These are phyloP conservation scores for Penicillium italicum DNA, from an alignment of 2,329 filamentous ascomycete species.

Conservation along the genomic window DNA sequence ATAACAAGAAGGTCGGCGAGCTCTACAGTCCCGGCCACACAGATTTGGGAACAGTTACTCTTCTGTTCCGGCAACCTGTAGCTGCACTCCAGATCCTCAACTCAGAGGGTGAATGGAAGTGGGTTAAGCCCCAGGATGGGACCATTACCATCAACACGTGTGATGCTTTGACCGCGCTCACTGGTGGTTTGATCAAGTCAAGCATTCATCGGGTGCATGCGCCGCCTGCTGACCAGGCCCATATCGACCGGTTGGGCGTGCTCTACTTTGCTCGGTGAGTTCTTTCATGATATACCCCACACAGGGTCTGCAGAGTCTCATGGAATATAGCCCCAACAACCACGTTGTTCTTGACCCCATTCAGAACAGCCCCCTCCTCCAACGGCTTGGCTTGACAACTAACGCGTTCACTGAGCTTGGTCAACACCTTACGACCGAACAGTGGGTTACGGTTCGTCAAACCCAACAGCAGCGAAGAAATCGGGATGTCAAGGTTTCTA, in stretches of 20 bases:
- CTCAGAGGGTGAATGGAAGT: slow-evolving; percentile 50
- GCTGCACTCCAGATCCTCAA: slow-evolving; percentile 56
- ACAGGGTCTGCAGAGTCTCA: not conserved
- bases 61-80: slow-evolving; percentile 58
- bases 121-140: slow-evolving; percentile 49
- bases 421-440: slow-evolving; percentile 40
- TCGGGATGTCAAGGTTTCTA: slow-evolving; percentile 32
- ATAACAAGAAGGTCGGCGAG: slow-evolving; percentile 45
- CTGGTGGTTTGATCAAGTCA: slow-evolving; percentile 50
- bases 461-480: slow-evolving; percentile 44
- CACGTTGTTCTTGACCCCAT: slow-evolving; percentile 41
- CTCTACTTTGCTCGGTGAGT: slow-evolving; percentile 47
- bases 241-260: slow-evolving; percentile 44
- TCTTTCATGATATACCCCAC: accelerated
- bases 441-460: slow-evolving; percentile 43
- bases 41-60: slow-evolving; percentile 54
- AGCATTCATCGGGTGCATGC: slow-evolving; percentile 51
- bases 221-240: slow-evolving; percentile 48
- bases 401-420: slow-evolving; percentile 43
- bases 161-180: slow-evolving; percentile 50
- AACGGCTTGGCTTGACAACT: slow-evolving; percentile 35
- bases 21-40: slow-evolving; percentile 53
- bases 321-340: slow-evolving; percentile 38
- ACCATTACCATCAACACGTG: slow-evolving; percentile 53
- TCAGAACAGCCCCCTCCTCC: slow-evolving; percentile 37